These are phyloP conservation scores for Cryphonectria radicalis DNA, from an alignment of 2,329 filamentous ascomycete genomes.

Conservation along the genomic window DNA sequence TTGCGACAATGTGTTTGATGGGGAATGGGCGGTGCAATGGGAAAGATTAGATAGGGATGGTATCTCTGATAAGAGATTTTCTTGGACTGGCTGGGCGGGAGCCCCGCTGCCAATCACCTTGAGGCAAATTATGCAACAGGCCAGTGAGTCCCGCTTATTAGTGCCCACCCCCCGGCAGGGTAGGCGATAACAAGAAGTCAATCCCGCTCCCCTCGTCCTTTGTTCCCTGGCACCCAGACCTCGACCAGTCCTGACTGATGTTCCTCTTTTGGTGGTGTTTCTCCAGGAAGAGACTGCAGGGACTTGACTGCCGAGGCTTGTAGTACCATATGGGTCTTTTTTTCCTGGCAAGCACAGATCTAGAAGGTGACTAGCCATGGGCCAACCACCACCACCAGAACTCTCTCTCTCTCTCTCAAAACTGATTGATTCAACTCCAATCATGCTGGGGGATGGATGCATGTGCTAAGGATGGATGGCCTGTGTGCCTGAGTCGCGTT, in stretches of 20 bases:
- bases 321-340: background rate
- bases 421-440: too few species aligned
- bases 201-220: background rate
- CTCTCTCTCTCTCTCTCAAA: background rate
- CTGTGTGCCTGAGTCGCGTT: background rate
- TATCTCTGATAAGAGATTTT: slow-evolving; percentile 19
- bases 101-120: background rate
- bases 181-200: slow-evolving; percentile 8
- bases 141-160: background rate
- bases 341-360: background rate
- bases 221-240: background rate
- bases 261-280: background rate
- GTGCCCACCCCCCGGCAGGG: slow-evolving; percentile 11
- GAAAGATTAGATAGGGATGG: slow-evolving; percentile 22
- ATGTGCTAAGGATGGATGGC: background rate
- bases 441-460: background rate
- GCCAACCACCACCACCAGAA: too few species aligned
- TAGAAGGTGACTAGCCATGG: background rate
- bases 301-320: background rate
- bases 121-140: slow-evolving; percentile 3
- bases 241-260: background rate
- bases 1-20: slow-evolving; percentile 17
- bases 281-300: background rate
- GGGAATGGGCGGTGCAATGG: slow-evolving; percentile 10
- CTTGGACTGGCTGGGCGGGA: background rate